Evolutionary conservation across 345 rosid species (phyloP), one percentile per base, ranked within the genome.

Genomic region (Gynandropsis gynandra): DNA sequence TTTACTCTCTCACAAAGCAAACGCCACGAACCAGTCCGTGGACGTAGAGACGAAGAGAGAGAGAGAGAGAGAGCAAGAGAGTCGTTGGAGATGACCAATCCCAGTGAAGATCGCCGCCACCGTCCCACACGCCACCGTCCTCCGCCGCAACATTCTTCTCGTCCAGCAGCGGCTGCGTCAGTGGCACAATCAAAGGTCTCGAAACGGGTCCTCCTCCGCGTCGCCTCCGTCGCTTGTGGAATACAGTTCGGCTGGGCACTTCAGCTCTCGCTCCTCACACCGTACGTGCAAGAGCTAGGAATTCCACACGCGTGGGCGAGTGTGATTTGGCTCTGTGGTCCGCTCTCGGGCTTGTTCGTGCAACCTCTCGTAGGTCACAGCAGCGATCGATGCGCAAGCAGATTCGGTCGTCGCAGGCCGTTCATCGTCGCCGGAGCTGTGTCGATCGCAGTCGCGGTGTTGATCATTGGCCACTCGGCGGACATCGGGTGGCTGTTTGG

Each of bases 181-280:
- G 34, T 72, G 1, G 16, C 53, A 20, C 56, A 54, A 55, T 8
- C 76, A 5, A 77, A 78, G 41, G 78, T 80, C 0, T 75, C 78
- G 16, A 74, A 80, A 57, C 76, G 85, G 33, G 77, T 71, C 61
- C 82, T 88, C 8, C 79, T 92, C 58, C 80, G 82, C 14, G 99
- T 92, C 39, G 81, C 99, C 14, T 85, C 95, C 35, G 84, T 92
- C 13, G 90, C 97, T 0, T 79, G 95, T 24, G 99, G 99, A 12
- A 88, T 92, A 33, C 97, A 88, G 29, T 92, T 92, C 81, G 95
- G 99, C 0, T 92, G 97, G 98, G 97, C 98, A 1, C 73, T 92
- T 9, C 97, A 92, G 82, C 95, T 92, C 24, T 92, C 98, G 9
- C 74, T 92, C 16, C 76, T 87, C 33, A 87, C 97, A 0, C 97